Evolutionary conservation across 495 filamentous ascomycete genomes (phyloP), one percentile per base, ranked within the genome.

Genomic region (Cladorrhinum samala): DNA sequence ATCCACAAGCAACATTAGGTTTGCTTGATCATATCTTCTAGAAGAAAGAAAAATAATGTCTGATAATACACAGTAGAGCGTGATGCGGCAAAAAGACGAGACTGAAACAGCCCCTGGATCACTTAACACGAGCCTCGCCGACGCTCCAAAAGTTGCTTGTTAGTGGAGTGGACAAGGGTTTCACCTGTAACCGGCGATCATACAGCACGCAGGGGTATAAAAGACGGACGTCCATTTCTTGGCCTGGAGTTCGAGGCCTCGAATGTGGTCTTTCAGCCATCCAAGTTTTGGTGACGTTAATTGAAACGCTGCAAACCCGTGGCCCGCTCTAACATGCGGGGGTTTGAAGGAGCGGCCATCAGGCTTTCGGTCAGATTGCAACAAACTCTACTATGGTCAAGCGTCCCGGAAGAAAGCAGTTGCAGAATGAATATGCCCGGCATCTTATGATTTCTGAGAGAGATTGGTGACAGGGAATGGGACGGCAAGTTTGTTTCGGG

Each of bases 151-250:
- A 9, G 21, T 33, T 25, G 13, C 19, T 7, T 27, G 45, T 30
- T 27, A 47, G 45, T 27, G 24, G 23, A 23, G 13, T 5, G 11
- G 39, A 14, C 39, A 41, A 18, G 39, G 39, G 39, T n/a, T 23
- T 33, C 45, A 47, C 45, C 45, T 47, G 45, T 47, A 47, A 47
- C 45, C 3, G 45, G 24, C 45, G 45, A 47, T 47, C 45, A 47
- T 25, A 47, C 45, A n/a, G 9, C 21, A 23, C 16, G 20, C 25
- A 47, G 45, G 45, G 44, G 39, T 41, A n/a, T n/a, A n/a, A n/a
- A n/a, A n/a, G n/a, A n/a, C n/a, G 23, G 45, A 4, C 42, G 21
- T 23, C 9, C n/a, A 20, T 30, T 27, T 2, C n/a, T 47, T 17
- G 21, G 24, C 45, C 24, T 45, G 27, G 27, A 11, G 11, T 33